Percentiles rank a stretch among this genome's conserved stretches.
These are phyloP conservation scores for Sporothrix pseudoabietina DNA, from an alignment of 2,329 filamentous ascomycete genomes.

Conservation along the genomic window DNA sequence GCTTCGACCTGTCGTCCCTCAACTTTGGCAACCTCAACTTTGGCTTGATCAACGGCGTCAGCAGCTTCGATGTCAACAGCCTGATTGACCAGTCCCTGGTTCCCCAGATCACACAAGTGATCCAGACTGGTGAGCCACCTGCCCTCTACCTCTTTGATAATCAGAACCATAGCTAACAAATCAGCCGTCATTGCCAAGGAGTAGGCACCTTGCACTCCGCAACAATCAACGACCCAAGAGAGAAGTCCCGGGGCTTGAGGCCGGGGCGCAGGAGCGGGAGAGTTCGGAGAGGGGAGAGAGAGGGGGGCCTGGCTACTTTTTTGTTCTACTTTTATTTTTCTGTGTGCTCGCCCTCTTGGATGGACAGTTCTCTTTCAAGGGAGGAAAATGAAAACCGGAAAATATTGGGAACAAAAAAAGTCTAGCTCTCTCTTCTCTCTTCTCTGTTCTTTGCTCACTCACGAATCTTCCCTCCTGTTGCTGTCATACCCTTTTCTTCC, in stretches of 20 bases:
- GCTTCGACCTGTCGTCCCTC: slow-evolving; percentile 39
- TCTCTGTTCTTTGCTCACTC: background rate
- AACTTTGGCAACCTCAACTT: slow-evolving; percentile 36
- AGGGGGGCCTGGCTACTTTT: slow-evolving; percentile 8
- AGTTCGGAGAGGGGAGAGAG: background rate
- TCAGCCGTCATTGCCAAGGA: slow-evolving; percentile 32
- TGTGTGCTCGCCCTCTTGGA: slow-evolving; percentile 13
- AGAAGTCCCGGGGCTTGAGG: background rate
- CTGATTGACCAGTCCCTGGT: slow-evolving; percentile 35
- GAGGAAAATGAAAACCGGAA: background rate
- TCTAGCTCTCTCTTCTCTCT: background rate
- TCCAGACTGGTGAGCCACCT: slow-evolving; percentile 28
- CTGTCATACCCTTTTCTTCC: background rate
- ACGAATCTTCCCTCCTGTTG: background rate
- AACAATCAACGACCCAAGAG: background rate
- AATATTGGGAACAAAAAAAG: background rate
- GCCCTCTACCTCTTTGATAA: background rate
- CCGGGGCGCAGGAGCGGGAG: background rate
- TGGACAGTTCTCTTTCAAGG: slow-evolving; percentile 1
- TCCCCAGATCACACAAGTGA: slow-evolving; percentile 36
- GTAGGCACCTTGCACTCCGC: slow-evolving; percentile 19
- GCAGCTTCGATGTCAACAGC: slow-evolving; percentile 38
- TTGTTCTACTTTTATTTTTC: slow-evolving; percentile 2
- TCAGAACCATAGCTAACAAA: background rate
- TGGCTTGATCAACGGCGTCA: slow-evolving; percentile 37